Conservation (phyloP, 352 stramenopile genomes). For the Globisporangium nagaii region DNA sequence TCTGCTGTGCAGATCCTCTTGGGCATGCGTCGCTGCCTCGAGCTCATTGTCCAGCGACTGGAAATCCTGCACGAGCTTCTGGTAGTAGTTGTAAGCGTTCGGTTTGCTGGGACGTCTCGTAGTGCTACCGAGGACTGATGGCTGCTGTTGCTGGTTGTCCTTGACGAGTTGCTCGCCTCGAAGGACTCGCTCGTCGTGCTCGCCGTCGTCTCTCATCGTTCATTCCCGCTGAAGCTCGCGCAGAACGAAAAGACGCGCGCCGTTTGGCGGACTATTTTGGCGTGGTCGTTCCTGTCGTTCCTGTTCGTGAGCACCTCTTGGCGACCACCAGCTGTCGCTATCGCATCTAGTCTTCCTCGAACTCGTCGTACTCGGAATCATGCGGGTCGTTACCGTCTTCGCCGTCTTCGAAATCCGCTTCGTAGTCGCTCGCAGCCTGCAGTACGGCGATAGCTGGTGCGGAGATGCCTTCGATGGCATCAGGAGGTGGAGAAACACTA, state of each 20-base stretch:
- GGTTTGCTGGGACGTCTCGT: slow-evolving; percentile 5
- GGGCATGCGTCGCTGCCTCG: slow-evolving; percentile 2
- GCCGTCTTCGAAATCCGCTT: slow-evolving; percentile 17
- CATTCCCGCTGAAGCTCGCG: neutral
- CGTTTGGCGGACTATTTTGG: neutral
- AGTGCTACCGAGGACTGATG: neutral
- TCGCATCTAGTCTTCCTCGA: slow-evolving; percentile 7
- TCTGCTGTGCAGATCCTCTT: slow-evolving; percentile 12
- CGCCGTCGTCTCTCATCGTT: slow-evolving; percentile 1
- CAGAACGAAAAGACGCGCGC: slow-evolving; percentile 1
- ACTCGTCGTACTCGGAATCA: slow-evolving; percentile 6
- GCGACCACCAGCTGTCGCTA: too few species aligned
- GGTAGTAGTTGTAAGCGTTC: slow-evolving; percentile 48
- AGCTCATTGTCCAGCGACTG: slow-evolving; percentile 39
- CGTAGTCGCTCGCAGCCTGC: slow-evolving; percentile 8
- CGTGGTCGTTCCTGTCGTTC: too few species aligned
- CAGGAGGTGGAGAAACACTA: neutral
- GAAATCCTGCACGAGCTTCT: slow-evolving; percentile 47
- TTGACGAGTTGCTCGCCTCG: neutral
- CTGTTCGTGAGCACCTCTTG: too few species aligned
- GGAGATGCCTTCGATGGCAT: neutral
- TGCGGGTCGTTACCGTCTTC: slow-evolving; percentile 8
- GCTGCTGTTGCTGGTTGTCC: neutral
- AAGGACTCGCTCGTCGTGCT: neutral
- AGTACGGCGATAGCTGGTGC: neutral